Conservation (phyloP, 495 filamentous ascomycete species). For the Hypoxylon lienhwacheense region DNA sequence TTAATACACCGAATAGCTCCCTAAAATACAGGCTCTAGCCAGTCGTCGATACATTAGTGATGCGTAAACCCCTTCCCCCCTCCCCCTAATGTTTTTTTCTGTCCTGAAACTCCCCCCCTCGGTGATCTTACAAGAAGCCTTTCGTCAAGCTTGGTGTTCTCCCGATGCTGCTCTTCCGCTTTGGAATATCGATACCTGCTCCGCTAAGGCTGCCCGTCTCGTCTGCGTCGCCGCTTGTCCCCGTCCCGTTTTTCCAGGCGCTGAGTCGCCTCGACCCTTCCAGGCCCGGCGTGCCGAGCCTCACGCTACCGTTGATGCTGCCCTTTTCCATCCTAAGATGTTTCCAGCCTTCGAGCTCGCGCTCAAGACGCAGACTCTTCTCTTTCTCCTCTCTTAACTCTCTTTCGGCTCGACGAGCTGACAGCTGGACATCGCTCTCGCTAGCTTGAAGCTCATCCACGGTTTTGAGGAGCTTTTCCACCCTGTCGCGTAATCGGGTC, state of each 20-base stretch:
- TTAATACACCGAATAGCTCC: slow-evolving; percentile 23
- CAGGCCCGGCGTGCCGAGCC: slow-evolving; percentile 38
- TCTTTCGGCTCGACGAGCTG: slow-evolving; percentile 80
- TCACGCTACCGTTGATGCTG: slow-evolving; percentile 36
- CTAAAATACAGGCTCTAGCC: slow-evolving; percentile 16
- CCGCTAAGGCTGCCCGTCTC: slow-evolving; percentile 32
- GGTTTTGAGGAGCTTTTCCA: slow-evolving; percentile 80
- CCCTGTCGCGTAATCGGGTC: slow-evolving; percentile 79
- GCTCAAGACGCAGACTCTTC: slow-evolving; percentile 76
- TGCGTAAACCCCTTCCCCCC: slow-evolving; percentile 2
- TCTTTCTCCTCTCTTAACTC: slow-evolving; percentile 90
- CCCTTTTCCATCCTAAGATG: slow-evolving; percentile 66
- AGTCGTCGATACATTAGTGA: slow-evolving; percentile 23
- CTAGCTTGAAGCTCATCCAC: slow-evolving; percentile 92
- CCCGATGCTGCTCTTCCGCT: slow-evolving; percentile 58
- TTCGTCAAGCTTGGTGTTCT: slow-evolving; percentile 57
- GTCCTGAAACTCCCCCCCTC: too few species aligned
- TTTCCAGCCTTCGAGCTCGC: slow-evolving; percentile 88
- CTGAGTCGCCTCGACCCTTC: slow-evolving; percentile 37
- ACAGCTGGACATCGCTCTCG: slow-evolving; percentile 77
- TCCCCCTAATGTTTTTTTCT: not conserved
- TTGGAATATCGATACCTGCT: slow-evolving; percentile 51
- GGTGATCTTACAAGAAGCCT: slow-evolving; percentile 54
- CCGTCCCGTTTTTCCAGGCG: slow-evolving; percentile 42
- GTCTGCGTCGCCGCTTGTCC: slow-evolving; percentile 35